Percentiles rank a stretch among this genome's conserved stretches.
Evolutionary conservation across 371 early-diverging fungal species (phyloP).

Genomic region (Mortierella sp.): DNA sequence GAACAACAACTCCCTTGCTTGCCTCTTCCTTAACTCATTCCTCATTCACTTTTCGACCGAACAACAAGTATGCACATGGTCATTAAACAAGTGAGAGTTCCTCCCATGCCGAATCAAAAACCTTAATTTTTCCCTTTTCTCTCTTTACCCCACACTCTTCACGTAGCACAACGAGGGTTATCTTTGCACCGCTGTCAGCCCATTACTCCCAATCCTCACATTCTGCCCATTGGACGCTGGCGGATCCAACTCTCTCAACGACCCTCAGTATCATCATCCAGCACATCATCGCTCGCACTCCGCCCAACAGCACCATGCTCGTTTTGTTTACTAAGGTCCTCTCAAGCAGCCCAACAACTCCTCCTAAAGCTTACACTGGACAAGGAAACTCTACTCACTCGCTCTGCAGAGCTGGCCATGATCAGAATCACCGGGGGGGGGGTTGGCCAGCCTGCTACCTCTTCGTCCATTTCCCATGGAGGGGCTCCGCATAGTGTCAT

Average conservation of each 20-base stretch:
- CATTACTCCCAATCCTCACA: no score
- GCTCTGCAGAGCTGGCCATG: conserved; percentile 27
- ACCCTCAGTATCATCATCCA: not conserved
- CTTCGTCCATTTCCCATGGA: not conserved
- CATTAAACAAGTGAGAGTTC: not conserved
- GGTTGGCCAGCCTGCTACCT: not conserved
- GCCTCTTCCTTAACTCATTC: not conserved
- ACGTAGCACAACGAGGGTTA: not conserved
- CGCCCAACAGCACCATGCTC: conserved; percentile 3
- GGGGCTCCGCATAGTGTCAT: not conserved
- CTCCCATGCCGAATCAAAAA: not conserved
- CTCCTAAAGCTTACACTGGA: conserved; percentile 12
- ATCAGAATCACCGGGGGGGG: conserved; percentile 20
- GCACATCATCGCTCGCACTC: not conserved
- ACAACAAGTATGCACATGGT: not conserved
- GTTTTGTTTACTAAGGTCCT: conserved; percentile 16
- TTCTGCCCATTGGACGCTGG: no score
- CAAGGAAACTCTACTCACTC: conserved; percentile 25
- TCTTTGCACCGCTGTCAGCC: not conserved
- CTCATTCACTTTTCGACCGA: not conserved
- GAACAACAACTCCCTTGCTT: not conserved
- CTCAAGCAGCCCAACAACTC: conserved; percentile 12
- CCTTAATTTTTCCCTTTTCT: not conserved
- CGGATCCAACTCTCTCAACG: not conserved
- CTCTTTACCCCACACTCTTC: not conserved